These are phyloP conservation scores for Diaporthe ilicicola DNA, from an alignment of 2,329 filamentous ascomycete species.

Conservation along the genomic window DNA sequence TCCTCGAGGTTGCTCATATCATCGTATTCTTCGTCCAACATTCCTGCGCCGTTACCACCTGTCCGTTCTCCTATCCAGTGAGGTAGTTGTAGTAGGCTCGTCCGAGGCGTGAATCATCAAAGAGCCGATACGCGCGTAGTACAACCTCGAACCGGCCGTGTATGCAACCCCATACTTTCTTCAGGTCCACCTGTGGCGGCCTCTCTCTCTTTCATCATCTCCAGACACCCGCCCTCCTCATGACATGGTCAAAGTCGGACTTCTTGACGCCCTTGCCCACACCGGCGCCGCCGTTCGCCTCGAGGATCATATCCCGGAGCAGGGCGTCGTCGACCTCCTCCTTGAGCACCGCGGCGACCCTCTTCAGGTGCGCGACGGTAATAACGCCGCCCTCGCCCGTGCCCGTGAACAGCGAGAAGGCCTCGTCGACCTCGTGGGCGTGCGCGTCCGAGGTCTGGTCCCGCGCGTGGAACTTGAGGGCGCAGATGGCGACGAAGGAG, in stretches of 20 bases:
- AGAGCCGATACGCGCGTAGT: not conserved
- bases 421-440: conserved; percentile 77
- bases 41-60: not conserved
- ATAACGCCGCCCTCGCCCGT: conserved; percentile 62
- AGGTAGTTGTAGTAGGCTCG: not conserved
- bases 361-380: conserved; percentile 78
- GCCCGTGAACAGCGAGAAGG: conserved; percentile 82
- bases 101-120: not conserved
- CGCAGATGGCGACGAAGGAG: conserved; percentile 87
- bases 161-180: not conserved
- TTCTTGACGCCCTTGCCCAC: conserved; percentile 75
- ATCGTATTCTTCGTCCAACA: not conserved
- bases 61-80: not conserved
- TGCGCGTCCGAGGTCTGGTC: conserved; percentile 63
- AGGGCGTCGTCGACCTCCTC: conserved; percentile 86
- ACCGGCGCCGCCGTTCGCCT: conserved; percentile 86
- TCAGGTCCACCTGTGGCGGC: not conserved
- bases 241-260: conserved; percentile 86
- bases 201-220: conserved; percentile 63
- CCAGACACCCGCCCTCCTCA: conserved; percentile 87
- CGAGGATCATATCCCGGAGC: conserved; percentile 91
- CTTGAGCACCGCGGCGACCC: conserved; percentile 82
- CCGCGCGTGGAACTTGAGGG: conserved; percentile 79
- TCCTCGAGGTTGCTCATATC: not conserved
- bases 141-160: not conserved